These are phyloP conservation scores for Ophiocordyceps sinensis DNA, from an alignment of 2,329 filamentous ascomycete species.

Conservation along the genomic window DNA sequence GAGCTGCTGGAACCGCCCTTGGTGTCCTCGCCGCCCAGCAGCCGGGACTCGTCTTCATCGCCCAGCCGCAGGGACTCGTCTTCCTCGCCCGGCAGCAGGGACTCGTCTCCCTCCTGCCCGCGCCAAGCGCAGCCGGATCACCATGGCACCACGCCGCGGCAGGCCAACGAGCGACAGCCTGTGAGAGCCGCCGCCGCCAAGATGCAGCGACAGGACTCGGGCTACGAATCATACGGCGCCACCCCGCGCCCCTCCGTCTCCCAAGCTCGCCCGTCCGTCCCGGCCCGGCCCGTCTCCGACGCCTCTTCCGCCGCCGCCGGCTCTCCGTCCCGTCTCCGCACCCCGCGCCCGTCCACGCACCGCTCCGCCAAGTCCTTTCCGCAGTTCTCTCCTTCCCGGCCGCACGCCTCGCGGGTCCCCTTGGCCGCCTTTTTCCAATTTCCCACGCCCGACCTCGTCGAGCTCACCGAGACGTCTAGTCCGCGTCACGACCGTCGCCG, in stretches of 20 bases:
- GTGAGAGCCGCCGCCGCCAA: background rate
- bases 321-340: conserved; percentile 16
- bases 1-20: conserved; percentile 28
- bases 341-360: conserved; percentile 26
- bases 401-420: background rate
- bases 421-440: conserved; percentile 33
- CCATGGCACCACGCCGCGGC: too few relatives aligned
- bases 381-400: conserved; percentile 5
- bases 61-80: too few relatives aligned
- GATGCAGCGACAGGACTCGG: conserved; percentile 41
- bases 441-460: conserved; percentile 26
- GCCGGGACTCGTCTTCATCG: conserved; percentile 7
- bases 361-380: conserved; percentile 24
- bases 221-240: conserved; percentile 36
- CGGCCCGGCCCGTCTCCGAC: conserved; percentile 19
- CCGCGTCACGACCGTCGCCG: background rate
- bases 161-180: background rate
- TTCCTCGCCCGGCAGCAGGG: conserved; percentile 3
- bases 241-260: conserved; percentile 23
- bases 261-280: conserved; percentile 12
- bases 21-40: conserved; percentile 3
- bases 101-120: conserved; percentile 8
- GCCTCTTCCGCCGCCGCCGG: conserved; percentile 11
- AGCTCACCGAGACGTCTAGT: conserved; percentile 10
- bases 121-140: too few relatives aligned